Conservation (phyloP, 257 asterid species). For the Salvia hispanica region DNA sequence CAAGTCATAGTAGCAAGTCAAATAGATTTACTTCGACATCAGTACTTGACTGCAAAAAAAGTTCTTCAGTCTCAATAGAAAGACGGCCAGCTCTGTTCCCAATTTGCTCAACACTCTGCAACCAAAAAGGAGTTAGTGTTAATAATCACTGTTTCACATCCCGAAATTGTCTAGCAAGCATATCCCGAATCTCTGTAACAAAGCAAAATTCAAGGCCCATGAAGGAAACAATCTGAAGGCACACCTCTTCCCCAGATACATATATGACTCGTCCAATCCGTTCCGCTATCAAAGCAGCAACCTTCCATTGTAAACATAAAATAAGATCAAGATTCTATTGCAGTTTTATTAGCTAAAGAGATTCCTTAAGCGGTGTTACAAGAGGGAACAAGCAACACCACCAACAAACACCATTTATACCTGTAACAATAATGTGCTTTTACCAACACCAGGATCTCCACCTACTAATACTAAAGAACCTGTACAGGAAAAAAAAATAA, state of each 20-base stretch:
- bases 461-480: constrained; percentile 93
- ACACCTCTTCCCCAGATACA: constrained; percentile 98
- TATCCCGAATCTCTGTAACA: constrained; percentile 18
- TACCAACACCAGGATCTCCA: constrained; percentile 99
- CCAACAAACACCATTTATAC: constrained; percentile 40
- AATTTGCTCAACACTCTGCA: constrained; percentile 95
- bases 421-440: constrained; percentile 92
- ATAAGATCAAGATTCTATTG: constrained; percentile 26
- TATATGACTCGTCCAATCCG: constrained; percentile 74
- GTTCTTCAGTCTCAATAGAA: constrained; percentile 58
- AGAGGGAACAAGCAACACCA: constrained; percentile 20
- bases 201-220: constrained; percentile 21
- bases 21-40: constrained; percentile 72
- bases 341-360: constrained; percentile 8
- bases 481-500: constrained; percentile 31
- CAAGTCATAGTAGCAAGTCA: constrained; percentile 10
- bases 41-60: constrained; percentile 81
- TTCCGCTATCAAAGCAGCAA: constrained; percentile 80
- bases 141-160: constrained; percentile 8
- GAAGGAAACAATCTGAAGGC: constrained; percentile 23
- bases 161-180: constrained; percentile 10
- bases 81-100: constrained; percentile 90
- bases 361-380: constrained; percentile 7
- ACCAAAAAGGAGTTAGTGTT: constrained; percentile 28
- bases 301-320: constrained; percentile 48